Percentiles rank a stretch among this genome's conserved stretches.
phyloP scores from a whole-genome alignment of 176 grass and related monocot genomes.

The Carex myosuroides region DNA sequence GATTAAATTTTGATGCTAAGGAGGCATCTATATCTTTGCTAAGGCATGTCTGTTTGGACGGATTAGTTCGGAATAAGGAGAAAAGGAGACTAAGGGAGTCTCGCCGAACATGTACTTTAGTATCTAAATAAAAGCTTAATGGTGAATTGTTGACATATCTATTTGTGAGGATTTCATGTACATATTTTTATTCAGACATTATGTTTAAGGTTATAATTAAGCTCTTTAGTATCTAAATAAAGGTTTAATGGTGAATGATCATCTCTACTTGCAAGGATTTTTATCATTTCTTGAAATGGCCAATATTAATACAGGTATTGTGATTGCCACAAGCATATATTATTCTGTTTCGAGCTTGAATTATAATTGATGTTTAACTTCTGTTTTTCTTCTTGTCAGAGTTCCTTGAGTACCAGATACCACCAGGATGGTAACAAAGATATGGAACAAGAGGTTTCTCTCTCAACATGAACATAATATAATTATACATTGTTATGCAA shows the following conservation, averaged over 20 bases:
- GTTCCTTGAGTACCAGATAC: slow-evolving; percentile 26
- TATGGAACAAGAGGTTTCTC: slow-evolving; percentile 66
- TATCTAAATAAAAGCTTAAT: background rate
- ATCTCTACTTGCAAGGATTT: background rate
- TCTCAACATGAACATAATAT: background rate
- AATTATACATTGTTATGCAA: background rate
- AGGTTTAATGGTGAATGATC: background rate
- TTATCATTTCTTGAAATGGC: background rate
- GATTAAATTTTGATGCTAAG: too few relatives aligned
- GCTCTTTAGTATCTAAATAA: background rate
- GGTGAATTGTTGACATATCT: background rate
- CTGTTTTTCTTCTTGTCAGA: slow-evolving; percentile 37
- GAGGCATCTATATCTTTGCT: too few relatives aligned
- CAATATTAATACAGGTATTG: background rate
- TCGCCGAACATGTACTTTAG: background rate
- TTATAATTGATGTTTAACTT: background rate
- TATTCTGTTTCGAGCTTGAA: background rate
- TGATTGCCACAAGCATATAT: background rate
- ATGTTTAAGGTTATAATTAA: slow-evolving; percentile 12
- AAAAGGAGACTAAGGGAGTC: too few relatives aligned
- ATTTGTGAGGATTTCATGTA: background rate
- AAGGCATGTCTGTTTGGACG: too few relatives aligned
- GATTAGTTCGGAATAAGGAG: too few relatives aligned
- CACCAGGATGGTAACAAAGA: slow-evolving; percentile 34
- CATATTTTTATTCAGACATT: background rate